Base-by-base conservation (phyloP, 2,329 filamentous ascomycete genomes). In the Aspergillus fischeri region DNA sequence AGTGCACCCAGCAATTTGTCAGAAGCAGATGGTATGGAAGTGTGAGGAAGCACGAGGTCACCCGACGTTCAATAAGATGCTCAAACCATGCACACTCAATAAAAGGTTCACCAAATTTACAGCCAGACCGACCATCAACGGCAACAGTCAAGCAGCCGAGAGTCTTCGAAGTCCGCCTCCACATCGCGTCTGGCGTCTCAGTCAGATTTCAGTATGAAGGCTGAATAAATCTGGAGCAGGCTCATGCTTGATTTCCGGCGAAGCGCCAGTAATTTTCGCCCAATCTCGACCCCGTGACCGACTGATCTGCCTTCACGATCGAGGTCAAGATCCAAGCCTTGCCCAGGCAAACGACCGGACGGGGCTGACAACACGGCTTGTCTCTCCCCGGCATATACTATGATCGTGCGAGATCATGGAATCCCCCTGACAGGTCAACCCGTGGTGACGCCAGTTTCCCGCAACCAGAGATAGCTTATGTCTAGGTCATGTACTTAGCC, bases 1-100 rank as follows among this genome's bases (percentile, higher is more conserved):
- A 76, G 74, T 54, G 70, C 68, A 6, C 73, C 74, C 4, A 75
- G 71, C 54, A 73, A 73, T 60, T 54, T 77, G 9, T 75, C 74
- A 2, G 72, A 74, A 28, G 69, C 66, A 3, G 73, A 72, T 42
- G 66, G 60, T 5, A 74, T 75, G 71, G 72, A 72, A 28, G 71
- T 68, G 56, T 74, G 70, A 67, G 54, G 17, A 14, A 41, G 52
- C 52, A 55, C 11, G 21, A 35, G 24, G 29, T 10, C 32, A 21
- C 14, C 7, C 27, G 45, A 44, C 38, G 28, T 27, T 48, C 49
- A 27, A 21, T 29, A 28, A 35, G 20, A 27, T 10, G 38, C 24
- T 42, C 3, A 21, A 44, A 20, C 29, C 41, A 35, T n/a, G 51
- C 41, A 29, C 28, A 38, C 7, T 27, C 21, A 35, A 29, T 42